phyloP scores from a whole-genome alignment of 2,329 filamentous ascomycete genomes.

The Ascomycota sp. region DNA sequence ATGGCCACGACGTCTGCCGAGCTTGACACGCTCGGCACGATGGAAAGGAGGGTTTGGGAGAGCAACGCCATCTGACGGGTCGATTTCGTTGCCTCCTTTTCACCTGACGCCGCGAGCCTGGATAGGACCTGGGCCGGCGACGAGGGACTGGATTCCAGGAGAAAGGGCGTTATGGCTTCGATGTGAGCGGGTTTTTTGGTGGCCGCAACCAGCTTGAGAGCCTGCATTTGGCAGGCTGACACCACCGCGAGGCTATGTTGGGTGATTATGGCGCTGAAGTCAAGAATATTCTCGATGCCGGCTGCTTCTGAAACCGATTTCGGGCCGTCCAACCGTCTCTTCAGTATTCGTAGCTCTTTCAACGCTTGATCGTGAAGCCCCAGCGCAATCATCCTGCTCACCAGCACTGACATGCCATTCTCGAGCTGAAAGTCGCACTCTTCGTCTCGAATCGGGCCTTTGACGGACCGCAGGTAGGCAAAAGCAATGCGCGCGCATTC shows the following conservation, averaged over 20 bases:
- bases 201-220: constrained; percentile 40
- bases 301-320: constrained; percentile 4
- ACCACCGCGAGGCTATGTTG: constrained; percentile 29
- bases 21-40: constrained; percentile 46
- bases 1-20: constrained; percentile 36
- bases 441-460: constrained; percentile 29
- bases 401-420: constrained; percentile 48
- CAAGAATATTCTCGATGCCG: constrained; percentile 36
- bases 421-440: constrained; percentile 50
- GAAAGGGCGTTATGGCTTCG: constrained; percentile 32
- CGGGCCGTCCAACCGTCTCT: constrained; percentile 33
- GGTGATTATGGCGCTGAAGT: constrained; percentile 29
- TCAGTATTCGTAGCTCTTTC: constrained; percentile 47
- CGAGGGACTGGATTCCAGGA: constrained; percentile 29
- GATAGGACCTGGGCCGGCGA: constrained; percentile 40
- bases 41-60: constrained; percentile 41
- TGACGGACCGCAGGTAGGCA: constrained; percentile 36
- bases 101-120: constrained; percentile 19
- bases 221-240: constrained; percentile 43
- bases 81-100: constrained; percentile 32
- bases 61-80: constrained; percentile 46
- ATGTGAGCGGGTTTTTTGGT: constrained; percentile 38
- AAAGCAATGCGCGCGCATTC: constrained; percentile 54
- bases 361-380: constrained; percentile 46
- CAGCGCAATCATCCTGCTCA: constrained; percentile 43